Evolutionary conservation across 176 grass and related monocot species (phyloP), one percentile per base, ranked within the genome.

Genomic region (Rhynchospora tenuis): DNA sequence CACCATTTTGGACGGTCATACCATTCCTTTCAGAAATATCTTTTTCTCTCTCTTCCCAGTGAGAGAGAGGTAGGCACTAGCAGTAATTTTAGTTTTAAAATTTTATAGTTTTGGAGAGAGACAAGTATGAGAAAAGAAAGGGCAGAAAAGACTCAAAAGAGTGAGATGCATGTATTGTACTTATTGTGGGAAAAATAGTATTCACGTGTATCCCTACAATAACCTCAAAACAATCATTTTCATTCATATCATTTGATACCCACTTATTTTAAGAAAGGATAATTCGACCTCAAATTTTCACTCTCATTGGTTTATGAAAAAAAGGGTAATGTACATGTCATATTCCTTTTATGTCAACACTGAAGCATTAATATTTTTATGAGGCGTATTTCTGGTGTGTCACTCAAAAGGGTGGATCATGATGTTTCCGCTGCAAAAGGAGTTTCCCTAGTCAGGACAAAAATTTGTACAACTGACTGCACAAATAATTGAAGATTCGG

Each of bases 1-100:
- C 72, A 28, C 20, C 47, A 75, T 75, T 52, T 51, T 75, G 72
- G 72, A 26, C 72, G 72, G 72, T 75, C 47, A 15, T 51, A 74
- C 72, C 23, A 75, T 75, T 54, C 66, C 72, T 75, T 6, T 75
- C 46, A 75, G 6, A 75, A 47, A 38, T 27, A 52, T 52, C 72
- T 3, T 70, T 38, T 19, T 44, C 67, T 71, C 47, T 26, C 14
- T 16, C 24, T 28, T 54, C 31, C 38, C 7, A 2, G 11, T 1
- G 48, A 50, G 47, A 64, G 62, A 70, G 33, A 44, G 66, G 14
- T 7, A 69, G 13, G n/a, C 16, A n/a, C 9, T 44, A 70, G 7
- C 38, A n/a, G 16, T n/a, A 43, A 43, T 43, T 69, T 69, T 69
- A 29, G 66, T 45, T 70, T 7, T 1, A 44, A 33, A 33, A 33